Conservation (phyloP, 176 grass and related monocot genomes). For the Canna indica region DNA sequence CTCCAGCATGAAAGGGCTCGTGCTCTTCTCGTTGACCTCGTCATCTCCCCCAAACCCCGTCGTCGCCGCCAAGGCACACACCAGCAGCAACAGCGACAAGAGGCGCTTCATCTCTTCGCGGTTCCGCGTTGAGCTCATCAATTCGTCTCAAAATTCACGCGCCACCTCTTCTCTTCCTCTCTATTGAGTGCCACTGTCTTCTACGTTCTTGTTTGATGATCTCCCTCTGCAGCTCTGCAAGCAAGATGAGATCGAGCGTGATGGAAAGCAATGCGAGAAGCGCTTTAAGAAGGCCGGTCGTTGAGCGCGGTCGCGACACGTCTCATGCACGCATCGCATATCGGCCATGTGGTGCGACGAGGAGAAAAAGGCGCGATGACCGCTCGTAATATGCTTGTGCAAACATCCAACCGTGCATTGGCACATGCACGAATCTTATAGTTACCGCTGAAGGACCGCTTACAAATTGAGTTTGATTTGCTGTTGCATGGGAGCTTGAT, state of each 20-base stretch:
- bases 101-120: background rate
- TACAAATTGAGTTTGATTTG: no score
- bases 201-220: background rate
- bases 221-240: background rate
- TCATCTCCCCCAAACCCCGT: slow-evolving; percentile 24
- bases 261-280: background rate
- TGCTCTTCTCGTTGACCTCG: slow-evolving; percentile 10
- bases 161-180: background rate
- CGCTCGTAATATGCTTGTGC: no score
- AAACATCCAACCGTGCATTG: background rate
- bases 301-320: background rate
- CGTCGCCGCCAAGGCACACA: background rate
- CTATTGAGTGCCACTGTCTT: background rate
- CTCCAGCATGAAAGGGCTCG: slow-evolving; percentile 55
- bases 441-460: no score
- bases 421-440: background rate
- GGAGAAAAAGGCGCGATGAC: no score
- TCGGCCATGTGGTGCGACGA: no score
- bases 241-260: background rate
- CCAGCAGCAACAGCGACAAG: background rate
- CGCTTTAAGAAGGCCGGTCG: background rate
- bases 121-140: background rate
- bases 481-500: no score
- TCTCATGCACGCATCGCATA: slow-evolving; percentile 9
- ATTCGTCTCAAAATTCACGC: background rate